A percentile compares a stretch with the other conserved stretches of the same genome.
phyloP scores from a whole-genome alignment of 1,284 basidiomycete genomes.

The Mycosarcoma maydis region DNA sequence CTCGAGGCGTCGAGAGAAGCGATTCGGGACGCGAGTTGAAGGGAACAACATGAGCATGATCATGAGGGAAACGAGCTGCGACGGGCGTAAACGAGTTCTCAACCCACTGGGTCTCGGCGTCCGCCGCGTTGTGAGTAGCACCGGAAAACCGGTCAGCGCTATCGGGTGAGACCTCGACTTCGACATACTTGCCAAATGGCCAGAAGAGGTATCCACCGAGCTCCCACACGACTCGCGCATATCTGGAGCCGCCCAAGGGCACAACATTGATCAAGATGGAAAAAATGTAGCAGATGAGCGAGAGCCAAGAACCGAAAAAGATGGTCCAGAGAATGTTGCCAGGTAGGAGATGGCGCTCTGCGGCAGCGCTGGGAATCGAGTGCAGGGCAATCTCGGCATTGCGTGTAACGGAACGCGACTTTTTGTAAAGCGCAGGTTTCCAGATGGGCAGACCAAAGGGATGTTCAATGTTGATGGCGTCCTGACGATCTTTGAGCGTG shows the following conservation, averaged over 20 bases:
- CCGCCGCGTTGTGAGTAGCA: slow-evolving; percentile 6
- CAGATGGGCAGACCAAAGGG: slow-evolving; percentile 99
- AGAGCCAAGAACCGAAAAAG: slow-evolving; percentile 87
- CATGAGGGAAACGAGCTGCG: slow-evolving; percentile 57
- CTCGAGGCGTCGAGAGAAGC: slow-evolving; percentile 18
- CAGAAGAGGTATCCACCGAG: slow-evolving; percentile 95
- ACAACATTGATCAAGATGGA: slow-evolving; percentile 78
- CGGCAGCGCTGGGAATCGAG: slow-evolving; percentile 87
- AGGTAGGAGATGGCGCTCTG: slow-evolving; percentile 86
- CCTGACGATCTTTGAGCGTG: slow-evolving; percentile 94
- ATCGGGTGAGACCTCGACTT: slow-evolving; percentile 72
- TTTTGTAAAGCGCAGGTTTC: slow-evolving; percentile 99
- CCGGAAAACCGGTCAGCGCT: slow-evolving; percentile 51
- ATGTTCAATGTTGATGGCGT: slow-evolving; percentile 96
- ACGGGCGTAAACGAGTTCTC: slow-evolving; percentile 63
- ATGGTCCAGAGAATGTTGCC: slow-evolving; percentile 89
- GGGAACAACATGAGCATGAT: slow-evolving; percentile 49
- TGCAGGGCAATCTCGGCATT: slow-evolving; percentile 95
- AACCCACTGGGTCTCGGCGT: slow-evolving; percentile 67
- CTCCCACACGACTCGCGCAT: slow-evolving; percentile 87
- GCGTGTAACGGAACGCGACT: slow-evolving; percentile 93
- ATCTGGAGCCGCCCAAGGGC: slow-evolving; percentile 81
- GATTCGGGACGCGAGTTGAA: slow-evolving; percentile 49
- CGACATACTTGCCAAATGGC: slow-evolving; percentile 99
- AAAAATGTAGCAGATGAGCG: slow-evolving; percentile 76